Conservation (phyloP, 176 grass and related monocot species). For the Eragrostis curvula region DNA sequence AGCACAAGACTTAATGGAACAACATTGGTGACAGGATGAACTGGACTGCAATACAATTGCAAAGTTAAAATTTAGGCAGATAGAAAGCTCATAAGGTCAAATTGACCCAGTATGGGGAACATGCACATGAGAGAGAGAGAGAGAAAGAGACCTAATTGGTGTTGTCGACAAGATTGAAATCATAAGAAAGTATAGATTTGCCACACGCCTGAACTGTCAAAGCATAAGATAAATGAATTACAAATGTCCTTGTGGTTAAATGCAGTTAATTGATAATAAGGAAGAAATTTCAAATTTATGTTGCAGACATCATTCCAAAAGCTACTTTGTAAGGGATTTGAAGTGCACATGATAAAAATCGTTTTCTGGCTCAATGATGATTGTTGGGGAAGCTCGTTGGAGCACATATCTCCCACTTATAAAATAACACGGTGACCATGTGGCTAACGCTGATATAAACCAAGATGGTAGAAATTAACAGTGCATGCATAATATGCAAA, state of each 20-base stretch:
- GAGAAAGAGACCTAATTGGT: conserved; percentile 77
- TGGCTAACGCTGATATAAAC: conserved; percentile 13
- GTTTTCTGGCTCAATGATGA: not conserved
- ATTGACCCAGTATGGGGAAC: conserved; percentile 15
- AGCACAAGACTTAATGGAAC: conserved; percentile 96
- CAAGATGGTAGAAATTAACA: conserved; percentile 1
- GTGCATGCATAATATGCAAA: conserved; percentile 15
- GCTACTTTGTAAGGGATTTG: not conserved
- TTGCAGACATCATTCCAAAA: not conserved
- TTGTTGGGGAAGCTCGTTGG: not conserved
- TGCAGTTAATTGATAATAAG: conserved; percentile 32
- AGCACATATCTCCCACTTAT: conserved; percentile 7
- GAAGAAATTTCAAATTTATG: conserved; percentile 7
- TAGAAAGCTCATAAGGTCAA: conserved; percentile 5
- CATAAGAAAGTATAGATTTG: conserved; percentile 99
- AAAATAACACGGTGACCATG: not conserved
- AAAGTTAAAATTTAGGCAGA: conserved; percentile 31
- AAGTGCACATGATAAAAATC: conserved; percentile 7
- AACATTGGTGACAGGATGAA: conserved; percentile 94
- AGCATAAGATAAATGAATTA: conserved; percentile 61
- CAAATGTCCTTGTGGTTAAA: conserved; percentile 30
- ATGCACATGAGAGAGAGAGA: not conserved
- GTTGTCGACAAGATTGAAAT: conserved; percentile 98
- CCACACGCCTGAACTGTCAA: conserved; percentile 99
- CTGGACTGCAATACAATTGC: conserved; percentile 71